Conservation (phyloP, 257 asterid species). For the Linderniella brevidens region DNA sequence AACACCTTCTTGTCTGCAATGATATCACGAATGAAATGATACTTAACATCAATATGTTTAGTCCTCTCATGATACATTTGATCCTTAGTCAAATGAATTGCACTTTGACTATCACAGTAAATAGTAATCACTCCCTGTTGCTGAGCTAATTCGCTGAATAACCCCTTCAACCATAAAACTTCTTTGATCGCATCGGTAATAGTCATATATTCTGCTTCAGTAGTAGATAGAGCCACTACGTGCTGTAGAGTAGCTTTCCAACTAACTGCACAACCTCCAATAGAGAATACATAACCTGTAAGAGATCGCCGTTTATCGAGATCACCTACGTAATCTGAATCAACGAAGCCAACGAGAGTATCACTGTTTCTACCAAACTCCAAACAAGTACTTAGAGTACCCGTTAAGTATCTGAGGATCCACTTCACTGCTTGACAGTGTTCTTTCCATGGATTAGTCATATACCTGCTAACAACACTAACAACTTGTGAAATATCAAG, state of each 20-base stretch:
- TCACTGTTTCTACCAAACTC: neutral
- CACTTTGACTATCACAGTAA: too few relatives aligned
- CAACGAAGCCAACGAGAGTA: neutral
- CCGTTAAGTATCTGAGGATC: neutral
- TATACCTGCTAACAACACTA: constrained; percentile 1
- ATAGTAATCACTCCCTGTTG: too few relatives aligned
- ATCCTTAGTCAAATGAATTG: too few relatives aligned
- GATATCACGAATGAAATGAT: too few relatives aligned
- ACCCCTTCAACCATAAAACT: neutral
- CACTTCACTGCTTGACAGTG: neutral
- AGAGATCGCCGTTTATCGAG: neutral
- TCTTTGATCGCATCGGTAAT: neutral
- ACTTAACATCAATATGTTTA: too few relatives aligned
- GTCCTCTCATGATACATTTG: too few relatives aligned
- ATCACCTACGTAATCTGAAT: neutral
- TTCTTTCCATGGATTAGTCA: neutral
- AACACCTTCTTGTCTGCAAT: too few relatives aligned
- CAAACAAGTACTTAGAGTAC: neutral
- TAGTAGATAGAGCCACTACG: neutral
- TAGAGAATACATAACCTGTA: neutral
- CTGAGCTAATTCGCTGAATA: neutral
- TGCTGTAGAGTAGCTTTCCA: neutral
- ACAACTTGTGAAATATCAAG: neutral
- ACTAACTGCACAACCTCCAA: neutral
- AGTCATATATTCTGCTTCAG: neutral